Evolutionary conservation across 192 early-diverging fungal species (phyloP).

Genomic region (Coemansia sp.): DNA sequence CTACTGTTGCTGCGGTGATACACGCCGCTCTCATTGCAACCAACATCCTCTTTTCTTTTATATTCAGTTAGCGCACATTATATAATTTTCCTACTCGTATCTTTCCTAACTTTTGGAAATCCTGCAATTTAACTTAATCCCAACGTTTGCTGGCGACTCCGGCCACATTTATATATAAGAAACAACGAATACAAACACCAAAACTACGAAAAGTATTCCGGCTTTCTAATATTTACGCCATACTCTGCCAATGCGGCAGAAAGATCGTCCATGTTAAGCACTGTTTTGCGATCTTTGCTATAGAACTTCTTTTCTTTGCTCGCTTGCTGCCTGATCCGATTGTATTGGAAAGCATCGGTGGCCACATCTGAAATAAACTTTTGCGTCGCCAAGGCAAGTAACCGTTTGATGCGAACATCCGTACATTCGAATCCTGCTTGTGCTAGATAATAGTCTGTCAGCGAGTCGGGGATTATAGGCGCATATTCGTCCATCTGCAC

Average conservation of each 20-base stretch:
- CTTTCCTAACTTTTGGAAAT: neutral
- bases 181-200: neutral
- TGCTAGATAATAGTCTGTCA: slow-evolving; percentile 88
- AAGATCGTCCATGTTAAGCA: slow-evolving; percentile 92
- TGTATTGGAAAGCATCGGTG: slow-evolving; percentile 72
- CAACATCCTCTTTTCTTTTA: no score
- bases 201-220: slow-evolving; percentile 80
- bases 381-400: slow-evolving; percentile 73
- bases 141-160: neutral
- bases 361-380: slow-evolving; percentile 77
- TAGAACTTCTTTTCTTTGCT: slow-evolving; percentile 55
- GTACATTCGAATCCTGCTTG: slow-evolving; percentile 69
- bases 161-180: neutral
- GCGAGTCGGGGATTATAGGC: slow-evolving; percentile 86
- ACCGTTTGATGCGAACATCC: slow-evolving; percentile 66
- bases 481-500: slow-evolving; percentile 68
- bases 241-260: slow-evolving; percentile 85
- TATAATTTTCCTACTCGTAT: no score
- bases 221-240: slow-evolving; percentile 94
- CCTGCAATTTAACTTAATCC: neutral
- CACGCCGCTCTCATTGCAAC: no score
- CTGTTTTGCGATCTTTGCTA: slow-evolving; percentile 75
- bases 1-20: neutral
- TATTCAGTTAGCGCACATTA: no score
- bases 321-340: slow-evolving; percentile 63